These are phyloP conservation scores for Eutrema yunnanense DNA, from an alignment of 345 rosid species.

Conservation along the genomic window DNA sequence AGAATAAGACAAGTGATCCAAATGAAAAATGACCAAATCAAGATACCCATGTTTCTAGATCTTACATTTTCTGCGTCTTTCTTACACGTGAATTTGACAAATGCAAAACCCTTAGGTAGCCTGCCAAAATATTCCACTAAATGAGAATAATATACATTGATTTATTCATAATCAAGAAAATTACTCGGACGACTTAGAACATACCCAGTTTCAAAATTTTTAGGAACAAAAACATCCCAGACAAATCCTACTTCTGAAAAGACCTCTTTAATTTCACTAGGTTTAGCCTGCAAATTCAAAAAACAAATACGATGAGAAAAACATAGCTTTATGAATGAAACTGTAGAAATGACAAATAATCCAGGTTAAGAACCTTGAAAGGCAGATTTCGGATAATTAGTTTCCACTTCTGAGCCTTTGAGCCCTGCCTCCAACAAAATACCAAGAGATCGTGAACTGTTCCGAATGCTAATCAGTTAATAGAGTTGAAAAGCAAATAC, in stretches of 20 bases:
- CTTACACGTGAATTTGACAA: conserved; percentile 90
- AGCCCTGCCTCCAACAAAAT: conserved; percentile 51
- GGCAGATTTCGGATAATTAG: conserved; percentile 85
- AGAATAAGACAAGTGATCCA: conserved; percentile 4
- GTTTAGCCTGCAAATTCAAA: conserved; percentile 55
- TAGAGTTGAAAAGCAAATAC: conserved; percentile 2
- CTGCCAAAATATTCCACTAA: conserved; percentile 37
- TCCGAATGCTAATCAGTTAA: not conserved
- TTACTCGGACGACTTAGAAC: conserved; percentile 2
- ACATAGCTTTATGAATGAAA: not conserved
- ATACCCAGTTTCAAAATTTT: conserved; percentile 72
- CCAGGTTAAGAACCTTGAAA: conserved; percentile 55
- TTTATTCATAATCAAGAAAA: not conserved
- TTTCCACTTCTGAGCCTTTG: conserved; percentile 97
- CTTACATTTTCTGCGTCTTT: conserved; percentile 81
- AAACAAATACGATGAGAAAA: conserved; percentile 4
- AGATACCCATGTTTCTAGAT: conserved; percentile 1
- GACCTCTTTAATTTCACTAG: conserved; percentile 47
- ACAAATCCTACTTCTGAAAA: conserved; percentile 84
- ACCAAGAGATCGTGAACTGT: conserved; percentile 2
- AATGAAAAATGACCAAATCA: not conserved
- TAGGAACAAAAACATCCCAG: conserved; percentile 84
- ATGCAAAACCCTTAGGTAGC: conserved; percentile 87
- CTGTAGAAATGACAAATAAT: not conserved
- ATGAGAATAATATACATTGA: conserved; percentile 7